Evolutionary conservation across 176 grass and related monocot genomes (phyloP).

Genomic region (Oryza nivara): DNA sequence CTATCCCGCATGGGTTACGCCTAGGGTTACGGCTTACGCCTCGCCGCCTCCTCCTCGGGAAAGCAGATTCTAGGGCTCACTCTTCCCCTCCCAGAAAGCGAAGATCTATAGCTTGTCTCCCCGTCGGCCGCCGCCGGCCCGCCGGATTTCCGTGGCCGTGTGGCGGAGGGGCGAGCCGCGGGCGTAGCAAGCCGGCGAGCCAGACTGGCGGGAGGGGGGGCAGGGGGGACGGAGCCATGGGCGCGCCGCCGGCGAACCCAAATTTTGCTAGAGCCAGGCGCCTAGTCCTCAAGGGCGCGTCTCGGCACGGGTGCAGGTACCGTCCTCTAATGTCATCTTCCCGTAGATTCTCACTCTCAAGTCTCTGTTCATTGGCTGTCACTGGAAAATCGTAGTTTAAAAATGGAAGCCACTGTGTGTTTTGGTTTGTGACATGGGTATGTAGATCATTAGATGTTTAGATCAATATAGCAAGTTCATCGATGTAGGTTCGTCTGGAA

Average conservation of each 20-base stretch:
- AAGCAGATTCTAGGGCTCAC: slow-evolving; percentile 9
- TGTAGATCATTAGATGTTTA: neutral
- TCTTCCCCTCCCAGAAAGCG: slow-evolving; percentile 21
- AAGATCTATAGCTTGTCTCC: slow-evolving; percentile 16
- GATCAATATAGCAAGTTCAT: neutral
- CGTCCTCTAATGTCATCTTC: neutral
- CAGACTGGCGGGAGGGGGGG: too few species aligned
- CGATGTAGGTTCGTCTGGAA: neutral
- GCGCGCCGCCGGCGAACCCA: too few species aligned
- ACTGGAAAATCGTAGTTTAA: neutral
- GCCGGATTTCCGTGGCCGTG: neutral
- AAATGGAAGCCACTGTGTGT: neutral
- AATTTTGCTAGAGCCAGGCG: too few species aligned
- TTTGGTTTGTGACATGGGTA: neutral
- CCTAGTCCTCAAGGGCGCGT: too few species aligned
- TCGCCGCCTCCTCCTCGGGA: neutral
- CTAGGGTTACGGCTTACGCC: neutral
- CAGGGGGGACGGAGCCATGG: too few species aligned
- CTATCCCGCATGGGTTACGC: neutral
- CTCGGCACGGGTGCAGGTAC: neutral
- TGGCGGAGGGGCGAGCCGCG: too few species aligned
- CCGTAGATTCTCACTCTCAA: neutral
- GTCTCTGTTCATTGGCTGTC: neutral
- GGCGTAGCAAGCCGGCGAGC: too few species aligned
- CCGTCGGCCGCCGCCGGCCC: neutral